Base-by-base conservation (phyloP, 2,329 filamentous ascomycete species). In the Pseudogymnoascus destructans region DNA sequence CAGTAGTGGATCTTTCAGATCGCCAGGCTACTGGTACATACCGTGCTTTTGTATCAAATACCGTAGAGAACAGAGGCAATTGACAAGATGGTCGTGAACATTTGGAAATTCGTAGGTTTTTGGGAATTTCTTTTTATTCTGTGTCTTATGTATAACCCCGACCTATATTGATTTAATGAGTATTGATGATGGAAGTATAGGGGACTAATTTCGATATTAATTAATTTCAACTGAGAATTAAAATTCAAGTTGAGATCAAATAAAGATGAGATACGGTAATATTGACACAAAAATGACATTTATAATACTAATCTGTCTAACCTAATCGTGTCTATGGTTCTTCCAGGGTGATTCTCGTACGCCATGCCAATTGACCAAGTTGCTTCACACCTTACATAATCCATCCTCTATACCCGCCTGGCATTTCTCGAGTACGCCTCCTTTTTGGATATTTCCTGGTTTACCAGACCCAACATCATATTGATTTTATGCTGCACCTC, bases 401-500 rank as follows among this genome's bases (percentile, higher is more conserved):
- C 2, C 46, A 10, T 7, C 15, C n/a, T 9, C 25, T 52, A 52
- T 8, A 2, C 46, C 25, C 46, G 5, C 46, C 46, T 30, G 2
- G 15, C 46, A 52, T 32, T 52, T 3, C 46, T 52, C 46, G 25
- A 30, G 19, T 52, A 52, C 25, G 46, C 46, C 46, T 52, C 46
- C 25, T 30, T 49, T 7, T 49, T 52, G 1, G 46, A 52, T 3
- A 52, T 52, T 5, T 52, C 46, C 46, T 13, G 46, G 6, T 56
- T 38, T 7, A 87, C 80, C 1, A 87, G 73, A 58, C 79, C 74
- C 66, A 84, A 79, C 9, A 86, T 75, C 17, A 80, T 71, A 58
- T 76, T 73, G 1, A 78, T 69, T 5, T 73, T 73, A 3, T 79
- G 81, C 6, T 82, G 75, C 55, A 80, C 65, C 2, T 77, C 75